Evolutionary conservation across 2,329 filamentous ascomycete species (phyloP), one percentile per base, ranked within the genome.

Genomic region (Aureobasidium mangrovei): DNA sequence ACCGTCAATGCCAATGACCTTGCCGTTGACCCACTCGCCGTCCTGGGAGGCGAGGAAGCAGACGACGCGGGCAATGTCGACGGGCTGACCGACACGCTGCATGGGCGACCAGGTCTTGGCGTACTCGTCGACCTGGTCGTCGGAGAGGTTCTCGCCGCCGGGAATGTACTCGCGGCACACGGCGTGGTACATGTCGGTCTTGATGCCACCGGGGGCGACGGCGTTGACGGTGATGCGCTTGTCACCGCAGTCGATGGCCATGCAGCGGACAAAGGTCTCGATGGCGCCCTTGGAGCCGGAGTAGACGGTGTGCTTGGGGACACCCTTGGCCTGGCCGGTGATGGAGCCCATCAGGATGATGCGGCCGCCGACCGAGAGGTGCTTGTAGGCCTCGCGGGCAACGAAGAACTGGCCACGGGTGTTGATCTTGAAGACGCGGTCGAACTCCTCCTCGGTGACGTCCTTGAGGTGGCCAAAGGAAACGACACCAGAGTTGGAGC

Each of bases 1-100:
- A 53, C 68, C 68, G 56, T 70, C 68, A 55, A 75, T 74, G 58
- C 74, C 74, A 59, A 77, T 74, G 64, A 77, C 72, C 70, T 77
- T 77, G 65, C 75, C 75, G 65, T 77, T 77, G 57, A 77, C 70
- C 76, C 65, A 77, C 64, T 84, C 73, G 66, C 80, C 67, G 68
- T 82, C 69, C 72, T 83, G 70, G 66, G 78, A 68, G 62, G 81
- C 66, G 68, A 83, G 61, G 75, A 80, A 73, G 71, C 77, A 80
- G 55, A 83, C 81, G 18, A 83, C 80, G 58, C 81, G 78, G 58
- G 82, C 83, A 66, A 86, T 80, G 65, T 85, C 83, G 64, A 83
- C 79, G 55, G 82, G 82, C 59, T 84, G 80, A 60, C 82, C 82
- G 56, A 84, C 82, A 64, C 82, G 79, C 71, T 77, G 76, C 61